Conservation (phyloP, 192 early-diverging fungal species). For the Pilobolus umbonatus region DNA sequence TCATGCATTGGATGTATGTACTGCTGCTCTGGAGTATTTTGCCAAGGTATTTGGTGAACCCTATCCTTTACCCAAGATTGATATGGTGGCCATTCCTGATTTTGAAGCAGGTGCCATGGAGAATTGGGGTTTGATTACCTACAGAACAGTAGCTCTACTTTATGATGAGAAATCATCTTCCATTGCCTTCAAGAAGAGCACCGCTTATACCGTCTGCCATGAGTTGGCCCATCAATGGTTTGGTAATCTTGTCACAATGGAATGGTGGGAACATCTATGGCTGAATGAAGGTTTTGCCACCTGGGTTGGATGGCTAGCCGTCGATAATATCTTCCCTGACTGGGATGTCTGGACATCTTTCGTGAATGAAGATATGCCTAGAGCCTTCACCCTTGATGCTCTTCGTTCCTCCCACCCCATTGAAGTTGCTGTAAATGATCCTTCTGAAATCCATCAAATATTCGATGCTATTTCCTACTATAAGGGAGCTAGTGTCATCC, state of each 20-base stretch:
- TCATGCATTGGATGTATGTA: slow-evolving; percentile 78
- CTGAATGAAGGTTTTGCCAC: slow-evolving; percentile 98
- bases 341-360: slow-evolving; percentile 93
- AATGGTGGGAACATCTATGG: slow-evolving; percentile 95
- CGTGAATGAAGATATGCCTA: slow-evolving; percentile 69
- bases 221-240: slow-evolving; percentile 88
- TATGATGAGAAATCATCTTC: slow-evolving; percentile 76
- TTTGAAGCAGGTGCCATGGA: slow-evolving; percentile 83
- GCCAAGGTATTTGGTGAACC: slow-evolving; percentile 81
- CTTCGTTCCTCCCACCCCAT: slow-evolving; percentile 90
- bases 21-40: slow-evolving; percentile 77
- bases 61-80: slow-evolving; percentile 91
- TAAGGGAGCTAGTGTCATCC: slow-evolving; percentile 92
- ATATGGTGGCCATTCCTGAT: slow-evolving; percentile 88
- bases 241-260: slow-evolving; percentile 91
- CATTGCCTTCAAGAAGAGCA: slow-evolving; percentile 70
- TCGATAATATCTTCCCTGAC: slow-evolving; percentile 88
- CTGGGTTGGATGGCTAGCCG: slow-evolving; percentile 87
- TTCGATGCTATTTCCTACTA: slow-evolving; percentile 91
- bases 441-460: slow-evolving; percentile 88
- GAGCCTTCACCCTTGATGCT: slow-evolving; percentile 74
- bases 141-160: slow-evolving; percentile 78
- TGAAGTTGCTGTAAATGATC: slow-evolving; percentile 79
- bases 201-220: slow-evolving; percentile 90
- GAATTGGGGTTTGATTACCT: slow-evolving; percentile 97